A percentile compares a stretch with the other conserved stretches of the same genome.
These are phyloP conservation scores for Aegilops longissima DNA, from an alignment of 176 grass and related monocot genomes.

Conservation along the genomic window DNA sequence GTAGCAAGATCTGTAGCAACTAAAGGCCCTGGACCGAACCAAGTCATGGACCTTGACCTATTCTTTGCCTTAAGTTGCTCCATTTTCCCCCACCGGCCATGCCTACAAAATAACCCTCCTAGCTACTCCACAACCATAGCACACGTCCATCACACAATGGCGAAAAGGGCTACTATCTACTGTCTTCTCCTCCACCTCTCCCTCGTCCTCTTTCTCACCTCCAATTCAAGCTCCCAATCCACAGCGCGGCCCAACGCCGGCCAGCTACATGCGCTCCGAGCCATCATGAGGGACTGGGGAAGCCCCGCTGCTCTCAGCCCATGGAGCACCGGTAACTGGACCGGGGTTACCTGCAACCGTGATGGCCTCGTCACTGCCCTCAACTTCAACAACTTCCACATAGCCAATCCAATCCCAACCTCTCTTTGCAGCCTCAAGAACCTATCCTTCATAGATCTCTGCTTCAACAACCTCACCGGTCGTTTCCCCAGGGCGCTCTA, in stretches of 20 bases:
- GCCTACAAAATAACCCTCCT: no score
- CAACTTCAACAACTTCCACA: background rate
- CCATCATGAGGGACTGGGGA: constrained; percentile 42
- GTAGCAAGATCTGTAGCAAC: no score
- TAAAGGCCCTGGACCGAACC: no score
- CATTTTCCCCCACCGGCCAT: no score
- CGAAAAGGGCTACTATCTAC: background rate
- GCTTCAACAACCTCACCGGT: constrained; percentile 38
- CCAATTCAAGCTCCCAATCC: background rate
- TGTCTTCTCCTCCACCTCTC: background rate
- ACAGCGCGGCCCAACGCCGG: background rate
- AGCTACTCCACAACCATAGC: no score
- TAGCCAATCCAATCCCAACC: constrained; percentile 16
- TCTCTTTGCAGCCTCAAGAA: constrained; percentile 48
- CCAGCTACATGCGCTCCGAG: constrained; percentile 5
- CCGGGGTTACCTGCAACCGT: constrained; percentile 12
- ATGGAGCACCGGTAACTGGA: constrained; percentile 49
- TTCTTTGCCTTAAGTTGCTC: no score
- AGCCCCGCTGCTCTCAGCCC: constrained; percentile 28
- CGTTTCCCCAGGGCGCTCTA: constrained; percentile 43
- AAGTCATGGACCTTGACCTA: no score
- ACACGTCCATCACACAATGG: background rate
- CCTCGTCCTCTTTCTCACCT: background rate
- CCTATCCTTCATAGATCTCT: constrained; percentile 32
- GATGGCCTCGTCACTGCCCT: constrained; percentile 19